Conservation (phyloP, 177 flowering plant species). For the Vitis hybrid region DNA sequence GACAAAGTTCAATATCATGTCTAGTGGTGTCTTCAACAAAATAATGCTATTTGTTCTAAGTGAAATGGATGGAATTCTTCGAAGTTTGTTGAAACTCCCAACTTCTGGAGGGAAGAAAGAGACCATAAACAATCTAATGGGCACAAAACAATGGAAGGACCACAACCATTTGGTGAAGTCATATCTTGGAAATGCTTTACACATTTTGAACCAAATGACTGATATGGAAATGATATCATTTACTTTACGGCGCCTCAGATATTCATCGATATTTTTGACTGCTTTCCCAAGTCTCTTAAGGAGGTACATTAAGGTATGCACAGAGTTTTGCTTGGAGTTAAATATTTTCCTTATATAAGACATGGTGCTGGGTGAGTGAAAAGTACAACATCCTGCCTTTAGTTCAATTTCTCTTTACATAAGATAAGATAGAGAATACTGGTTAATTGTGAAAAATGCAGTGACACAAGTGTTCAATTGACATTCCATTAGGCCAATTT, state of each 20-base stretch:
- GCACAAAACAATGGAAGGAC: slow-evolving; percentile 70
- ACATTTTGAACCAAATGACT: slow-evolving; percentile 93
- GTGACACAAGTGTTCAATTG: neutral
- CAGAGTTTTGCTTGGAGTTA: neutral
- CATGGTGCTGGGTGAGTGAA: neutral
- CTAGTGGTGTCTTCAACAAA: slow-evolving; percentile 85
- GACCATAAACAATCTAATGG: slow-evolving; percentile 49
- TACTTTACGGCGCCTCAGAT: slow-evolving; percentile 71
- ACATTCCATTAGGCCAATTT: neutral
- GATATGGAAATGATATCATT: slow-evolving; percentile 85
- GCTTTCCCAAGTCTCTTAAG: slow-evolving; percentile 82
- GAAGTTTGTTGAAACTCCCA: slow-evolving; percentile 67
- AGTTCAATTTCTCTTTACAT: neutral
- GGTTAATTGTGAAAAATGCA: neutral
- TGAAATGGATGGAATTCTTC: slow-evolving; percentile 85
- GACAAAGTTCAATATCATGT: slow-evolving; percentile 55
- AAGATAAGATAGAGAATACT: neutral
- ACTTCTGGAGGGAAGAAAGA: slow-evolving; percentile 81
- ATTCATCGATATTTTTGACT: slow-evolving; percentile 73
- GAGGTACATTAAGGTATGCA: slow-evolving; percentile 81
- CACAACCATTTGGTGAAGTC: slow-evolving; percentile 76
- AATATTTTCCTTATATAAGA: neutral
- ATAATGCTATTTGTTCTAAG: slow-evolving; percentile 77
- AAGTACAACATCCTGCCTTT: neutral
- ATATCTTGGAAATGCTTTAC: slow-evolving; percentile 90